Evolutionary conservation across 176 grass and related monocot species (phyloP).

Genomic region (Avena sativa): DNA sequence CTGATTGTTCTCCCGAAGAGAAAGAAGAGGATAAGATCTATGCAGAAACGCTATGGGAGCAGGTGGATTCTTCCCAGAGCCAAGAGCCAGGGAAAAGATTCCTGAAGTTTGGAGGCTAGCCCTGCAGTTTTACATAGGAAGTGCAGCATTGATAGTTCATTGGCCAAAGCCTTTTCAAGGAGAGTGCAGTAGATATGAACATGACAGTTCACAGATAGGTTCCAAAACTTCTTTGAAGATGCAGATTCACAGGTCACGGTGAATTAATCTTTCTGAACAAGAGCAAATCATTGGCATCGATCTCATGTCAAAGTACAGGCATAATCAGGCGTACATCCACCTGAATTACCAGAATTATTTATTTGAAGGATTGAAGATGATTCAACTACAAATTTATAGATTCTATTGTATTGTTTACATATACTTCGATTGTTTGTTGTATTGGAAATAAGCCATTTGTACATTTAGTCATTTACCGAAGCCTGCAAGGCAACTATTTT

Average conservation of each 20-base stretch:
- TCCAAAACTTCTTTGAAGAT: slow-evolving; percentile 21
- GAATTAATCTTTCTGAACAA: slow-evolving; percentile 29
- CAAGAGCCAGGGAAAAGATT: slow-evolving; percentile 45
- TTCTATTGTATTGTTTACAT: slow-evolving; percentile 1
- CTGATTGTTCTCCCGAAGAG: slow-evolving; percentile 55
- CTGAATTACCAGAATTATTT: neutral
- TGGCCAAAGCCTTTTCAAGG: neutral
- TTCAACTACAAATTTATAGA: slow-evolving; percentile 7
- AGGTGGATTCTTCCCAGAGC: slow-evolving; percentile 66
- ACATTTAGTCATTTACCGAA: neutral
- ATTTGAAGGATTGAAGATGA: neutral
- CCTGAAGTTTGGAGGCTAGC: slow-evolving; percentile 20
- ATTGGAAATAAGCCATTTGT: slow-evolving; percentile 5
- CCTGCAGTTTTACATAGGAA: neutral
- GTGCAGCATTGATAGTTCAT: neutral
- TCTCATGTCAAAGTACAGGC: slow-evolving; percentile 14
- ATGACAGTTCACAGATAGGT: neutral
- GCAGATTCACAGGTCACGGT: neutral
- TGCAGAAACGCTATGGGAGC: slow-evolving; percentile 72
- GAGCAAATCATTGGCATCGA: slow-evolving; percentile 1
- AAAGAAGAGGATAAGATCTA: slow-evolving; percentile 78
- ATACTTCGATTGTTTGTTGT: slow-evolving; percentile 21
- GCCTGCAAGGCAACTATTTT: neutral
- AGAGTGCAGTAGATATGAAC: neutral
- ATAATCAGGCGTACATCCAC: neutral